phyloP scores from a whole-genome alignment of 2,329 filamentous ascomycete species.

The Trichoderma sp. region DNA sequence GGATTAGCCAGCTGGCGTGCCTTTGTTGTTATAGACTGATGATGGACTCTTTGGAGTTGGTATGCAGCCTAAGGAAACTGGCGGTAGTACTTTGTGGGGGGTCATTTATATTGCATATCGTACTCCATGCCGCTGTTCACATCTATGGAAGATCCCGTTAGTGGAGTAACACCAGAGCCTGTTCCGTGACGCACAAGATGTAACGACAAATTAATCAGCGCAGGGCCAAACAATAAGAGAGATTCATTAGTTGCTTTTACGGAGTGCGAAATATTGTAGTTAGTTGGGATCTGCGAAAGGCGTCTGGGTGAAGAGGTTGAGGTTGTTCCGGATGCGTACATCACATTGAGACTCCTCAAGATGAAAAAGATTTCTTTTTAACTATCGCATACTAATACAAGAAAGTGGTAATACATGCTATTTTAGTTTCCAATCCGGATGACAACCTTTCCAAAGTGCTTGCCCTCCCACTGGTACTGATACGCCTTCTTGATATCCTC shows the following conservation, averaged over 20 bases:
- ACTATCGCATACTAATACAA: neutral
- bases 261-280: neutral
- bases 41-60: neutral
- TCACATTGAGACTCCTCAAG: no score
- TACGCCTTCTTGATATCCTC: conserved; percentile 36
- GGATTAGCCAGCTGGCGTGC: neutral
- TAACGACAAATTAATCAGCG: neutral
- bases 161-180: neutral
- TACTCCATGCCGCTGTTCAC: neutral
- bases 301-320: neutral
- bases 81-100: neutral
- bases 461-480: conserved; percentile 11
- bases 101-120: neutral
- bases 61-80: neutral
- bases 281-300: neutral
- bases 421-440: neutral
- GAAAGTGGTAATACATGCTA: neutral
- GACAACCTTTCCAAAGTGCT: conserved; percentile 12
- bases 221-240: neutral
- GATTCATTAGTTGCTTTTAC: neutral
- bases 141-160: neutral
- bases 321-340: neutral
- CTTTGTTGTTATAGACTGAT: neutral
- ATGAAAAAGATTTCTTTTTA: neutral
- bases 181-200: neutral